These are phyloP conservation scores for Pezicula carpinea DNA, from an alignment of 2,329 filamentous ascomycete species.

Conservation along the genomic window DNA sequence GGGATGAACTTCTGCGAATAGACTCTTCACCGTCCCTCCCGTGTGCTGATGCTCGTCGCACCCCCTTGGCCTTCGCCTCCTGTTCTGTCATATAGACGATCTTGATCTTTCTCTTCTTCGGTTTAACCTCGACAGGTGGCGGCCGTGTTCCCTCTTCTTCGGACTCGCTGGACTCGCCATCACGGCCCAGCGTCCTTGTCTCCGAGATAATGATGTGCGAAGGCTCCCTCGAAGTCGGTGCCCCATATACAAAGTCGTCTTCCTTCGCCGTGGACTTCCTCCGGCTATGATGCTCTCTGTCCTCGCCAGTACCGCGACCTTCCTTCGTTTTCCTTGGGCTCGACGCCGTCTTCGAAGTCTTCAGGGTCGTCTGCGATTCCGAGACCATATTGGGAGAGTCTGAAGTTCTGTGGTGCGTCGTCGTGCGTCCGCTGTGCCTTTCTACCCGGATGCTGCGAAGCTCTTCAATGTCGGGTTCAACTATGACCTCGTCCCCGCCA, in stretches of 20 bases:
- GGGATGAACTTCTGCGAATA: constrained; percentile 14
- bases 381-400: constrained; percentile 18
- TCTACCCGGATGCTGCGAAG: constrained; percentile 22
- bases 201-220: constrained; percentile 12
- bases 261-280: constrained; percentile 16
- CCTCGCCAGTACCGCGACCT: constrained; percentile 13
- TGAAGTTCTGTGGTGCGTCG: constrained; percentile 10
- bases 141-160: constrained; percentile 10
- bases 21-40: constrained; percentile 10
- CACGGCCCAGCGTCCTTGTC: constrained; percentile 15
- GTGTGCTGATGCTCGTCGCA: background rate
- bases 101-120: constrained; percentile 20
- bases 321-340: constrained; percentile 19
- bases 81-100: constrained; percentile 20
- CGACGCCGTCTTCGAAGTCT: constrained; percentile 14
- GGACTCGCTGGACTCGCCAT: constrained; percentile 20
- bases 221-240: constrained; percentile 8
- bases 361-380: constrained; percentile 20
- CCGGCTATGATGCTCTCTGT: constrained; percentile 15
- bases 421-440: constrained; percentile 19
- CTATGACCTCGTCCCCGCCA: constrained; percentile 17
- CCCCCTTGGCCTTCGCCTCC: constrained; percentile 11
- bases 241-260: constrained; percentile 18
- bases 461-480: constrained; percentile 17
- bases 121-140: constrained; percentile 11